A percentile compares a stretch with the other conserved stretches of the same genome.
Conservation (phyloP, 257 asterid species). For the Lycium barbarum region DNA sequence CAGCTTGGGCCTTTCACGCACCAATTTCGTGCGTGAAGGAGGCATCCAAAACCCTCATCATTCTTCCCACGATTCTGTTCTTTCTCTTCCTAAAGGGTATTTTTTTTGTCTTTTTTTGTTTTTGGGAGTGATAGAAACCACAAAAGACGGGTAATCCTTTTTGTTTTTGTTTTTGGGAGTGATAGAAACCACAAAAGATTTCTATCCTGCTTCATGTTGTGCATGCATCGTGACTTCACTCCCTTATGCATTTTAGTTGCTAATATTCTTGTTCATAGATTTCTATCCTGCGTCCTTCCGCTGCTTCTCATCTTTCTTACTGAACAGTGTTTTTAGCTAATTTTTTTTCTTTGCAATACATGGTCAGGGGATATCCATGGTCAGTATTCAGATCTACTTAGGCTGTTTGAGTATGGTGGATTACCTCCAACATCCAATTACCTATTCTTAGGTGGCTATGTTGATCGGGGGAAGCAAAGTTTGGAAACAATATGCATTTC, state of each 20-base stretch:
- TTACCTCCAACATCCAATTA: slow-evolving; percentile 45
- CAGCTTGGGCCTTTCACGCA: no score
- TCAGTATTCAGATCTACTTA: slow-evolving; percentile 35
- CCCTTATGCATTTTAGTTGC: slow-evolving; percentile 13
- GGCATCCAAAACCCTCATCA: no score
- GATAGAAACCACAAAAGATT: no score
- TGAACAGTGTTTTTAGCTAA: background rate
- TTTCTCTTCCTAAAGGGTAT: no score
- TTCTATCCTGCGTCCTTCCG: background rate
- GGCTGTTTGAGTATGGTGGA: slow-evolving; percentile 46
- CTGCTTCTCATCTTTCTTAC: background rate
- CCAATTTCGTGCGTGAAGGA: no score
- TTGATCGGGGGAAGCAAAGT: slow-evolving; percentile 39
- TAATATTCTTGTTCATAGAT: background rate
- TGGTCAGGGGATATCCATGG: slow-evolving; percentile 41
- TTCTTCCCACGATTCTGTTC: no score
- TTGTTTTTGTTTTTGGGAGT: no score
- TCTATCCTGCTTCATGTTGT: background rate
- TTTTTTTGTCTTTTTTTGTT: no score
- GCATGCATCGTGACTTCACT: background rate
- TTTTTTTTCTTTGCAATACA: background rate
- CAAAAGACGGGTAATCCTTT: no score
- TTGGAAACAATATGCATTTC: slow-evolving; percentile 25
- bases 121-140: no score
- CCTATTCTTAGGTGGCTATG: slow-evolving; percentile 45